A percentile compares a stretch with the other conserved stretches of the same genome.
phyloP scores from a whole-genome alignment of 2,329 filamentous ascomycete species.

The Penicillium brasilianum region DNA sequence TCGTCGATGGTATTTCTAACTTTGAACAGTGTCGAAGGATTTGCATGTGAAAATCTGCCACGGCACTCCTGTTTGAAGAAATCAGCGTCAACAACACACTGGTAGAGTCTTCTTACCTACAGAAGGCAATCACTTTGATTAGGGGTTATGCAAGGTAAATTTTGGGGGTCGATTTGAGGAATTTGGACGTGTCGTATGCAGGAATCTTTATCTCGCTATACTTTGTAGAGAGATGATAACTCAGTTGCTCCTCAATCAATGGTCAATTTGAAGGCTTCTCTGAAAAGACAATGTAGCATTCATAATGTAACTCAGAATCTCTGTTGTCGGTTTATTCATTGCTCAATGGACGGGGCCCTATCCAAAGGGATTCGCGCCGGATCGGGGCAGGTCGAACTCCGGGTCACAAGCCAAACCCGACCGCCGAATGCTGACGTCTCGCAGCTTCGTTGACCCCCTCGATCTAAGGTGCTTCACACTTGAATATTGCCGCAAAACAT shows the following conservation, averaged over 20 bases:
- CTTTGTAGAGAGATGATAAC: not conserved
- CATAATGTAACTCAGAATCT: not conserved
- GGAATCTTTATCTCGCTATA: not conserved
- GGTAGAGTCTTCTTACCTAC: not conserved
- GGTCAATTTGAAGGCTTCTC: not conserved
- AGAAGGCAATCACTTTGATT: not conserved
- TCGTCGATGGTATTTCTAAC: not conserved
- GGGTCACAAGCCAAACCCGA: not conserved
- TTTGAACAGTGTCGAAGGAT: slow-evolving; percentile 12
- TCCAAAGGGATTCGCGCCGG: not conserved
- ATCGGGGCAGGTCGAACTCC: not conserved
- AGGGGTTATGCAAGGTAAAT: not conserved
- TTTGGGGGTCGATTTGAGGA: not conserved
- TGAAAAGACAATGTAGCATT: not conserved
- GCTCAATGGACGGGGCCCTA: not conserved
- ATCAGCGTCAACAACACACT: not conserved
- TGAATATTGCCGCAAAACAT: not conserved
- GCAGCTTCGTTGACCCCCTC: not conserved
- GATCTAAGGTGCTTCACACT: not conserved
- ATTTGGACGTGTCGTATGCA: not conserved
- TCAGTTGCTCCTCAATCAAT: not conserved
- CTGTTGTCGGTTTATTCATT: not conserved
- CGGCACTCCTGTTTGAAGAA: slow-evolving; percentile 3
- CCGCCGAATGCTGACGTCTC: not conserved
- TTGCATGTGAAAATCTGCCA: slow-evolving; percentile 12